These are phyloP conservation scores for Pulveroboletus sp. DNA, from an alignment of 768 basidiomycete species.

Conservation along the genomic window DNA sequence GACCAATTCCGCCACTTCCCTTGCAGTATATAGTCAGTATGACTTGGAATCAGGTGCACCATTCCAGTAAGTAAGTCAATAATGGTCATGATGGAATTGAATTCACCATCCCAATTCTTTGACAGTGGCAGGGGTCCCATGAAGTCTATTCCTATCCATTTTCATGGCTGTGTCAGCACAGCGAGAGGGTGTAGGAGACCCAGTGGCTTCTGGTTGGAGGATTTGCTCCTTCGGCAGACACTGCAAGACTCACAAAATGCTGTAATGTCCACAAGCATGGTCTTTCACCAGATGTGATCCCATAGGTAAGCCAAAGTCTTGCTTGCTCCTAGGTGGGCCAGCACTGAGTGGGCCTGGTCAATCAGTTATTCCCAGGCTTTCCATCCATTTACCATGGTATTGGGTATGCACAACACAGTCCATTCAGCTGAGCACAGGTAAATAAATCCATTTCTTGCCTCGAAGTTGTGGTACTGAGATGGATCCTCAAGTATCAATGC, in stretches of 20 bases:
- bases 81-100: too few species aligned
- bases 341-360: too few species aligned
- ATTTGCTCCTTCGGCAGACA: too few species aligned
- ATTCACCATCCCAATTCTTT: too few species aligned
- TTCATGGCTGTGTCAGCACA: conserved; percentile 32
- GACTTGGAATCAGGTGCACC: conserved; percentile 22
- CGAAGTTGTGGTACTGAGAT: conserved; percentile 21
- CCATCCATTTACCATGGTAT: conserved; percentile 1
- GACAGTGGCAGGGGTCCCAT: conserved; percentile 33
- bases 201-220: conserved; percentile 24
- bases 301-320: too few species aligned
- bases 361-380: conserved; percentile 28
- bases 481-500: not conserved
- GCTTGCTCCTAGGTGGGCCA: too few species aligned
- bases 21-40: conserved; percentile 27
- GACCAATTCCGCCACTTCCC: conserved; percentile 35
- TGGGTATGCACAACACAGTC: conserved; percentile 26
- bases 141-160: conserved; percentile 40
- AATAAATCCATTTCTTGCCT: conserved; percentile 10
- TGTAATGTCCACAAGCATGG: too few species aligned
- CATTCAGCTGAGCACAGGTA: conserved; percentile 3
- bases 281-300: too few species aligned
- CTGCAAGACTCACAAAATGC: too few species aligned
- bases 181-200: conserved; percentile 26
- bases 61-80: too few species aligned